Percentiles rank a stretch among this genome's conserved stretches.
Conservation (phyloP, 108 stramenopile genomes). For the Seminavis robusta region DNA sequence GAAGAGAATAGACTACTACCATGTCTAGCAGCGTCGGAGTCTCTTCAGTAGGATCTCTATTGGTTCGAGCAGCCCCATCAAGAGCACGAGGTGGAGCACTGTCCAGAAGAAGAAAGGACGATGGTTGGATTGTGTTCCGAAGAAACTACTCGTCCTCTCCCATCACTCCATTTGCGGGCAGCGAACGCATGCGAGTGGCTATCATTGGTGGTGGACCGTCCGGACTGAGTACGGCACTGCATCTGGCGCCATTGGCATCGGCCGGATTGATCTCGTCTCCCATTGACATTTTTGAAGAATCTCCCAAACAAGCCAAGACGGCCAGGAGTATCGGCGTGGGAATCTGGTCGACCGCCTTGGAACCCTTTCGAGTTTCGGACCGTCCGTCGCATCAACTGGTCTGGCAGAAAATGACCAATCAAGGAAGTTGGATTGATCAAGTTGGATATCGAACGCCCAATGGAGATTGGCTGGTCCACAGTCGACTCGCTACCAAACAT, state of each 20-base stretch:
- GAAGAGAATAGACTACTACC: too few species aligned
- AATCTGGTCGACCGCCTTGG: slow-evolving; percentile 80
- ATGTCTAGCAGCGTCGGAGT: too few species aligned
- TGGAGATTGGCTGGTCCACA: slow-evolving; percentile 75
- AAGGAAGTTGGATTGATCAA: slow-evolving; percentile 47
- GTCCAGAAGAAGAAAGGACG: too few species aligned
- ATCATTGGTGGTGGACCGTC: slow-evolving; percentile 79
- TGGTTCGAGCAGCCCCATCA: too few species aligned
- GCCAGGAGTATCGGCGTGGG: slow-evolving; percentile 80
- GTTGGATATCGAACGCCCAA: slow-evolving; percentile 82
- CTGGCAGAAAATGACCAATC: slow-evolving; percentile 43
- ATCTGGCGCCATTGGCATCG: slow-evolving; percentile 72
- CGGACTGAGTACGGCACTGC: slow-evolving; percentile 75
- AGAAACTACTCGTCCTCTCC: neutral
- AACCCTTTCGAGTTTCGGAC: slow-evolving; percentile 47
- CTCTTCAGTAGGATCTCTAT: too few species aligned
- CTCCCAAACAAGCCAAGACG: slow-evolving; percentile 7
- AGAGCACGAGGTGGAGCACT: too few species aligned
- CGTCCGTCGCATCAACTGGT: slow-evolving; percentile 54
- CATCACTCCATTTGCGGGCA: neutral
- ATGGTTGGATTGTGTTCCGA: too few species aligned
- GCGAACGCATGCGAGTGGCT: slow-evolving; percentile 61
- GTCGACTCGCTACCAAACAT: slow-evolving; percentile 40
- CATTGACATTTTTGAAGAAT: slow-evolving; percentile 73
- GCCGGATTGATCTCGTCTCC: slow-evolving; percentile 60